Evolutionary conservation across 495 filamentous ascomycete genomes (phyloP).

Genomic region (Penicillium longicatenatum): DNA sequence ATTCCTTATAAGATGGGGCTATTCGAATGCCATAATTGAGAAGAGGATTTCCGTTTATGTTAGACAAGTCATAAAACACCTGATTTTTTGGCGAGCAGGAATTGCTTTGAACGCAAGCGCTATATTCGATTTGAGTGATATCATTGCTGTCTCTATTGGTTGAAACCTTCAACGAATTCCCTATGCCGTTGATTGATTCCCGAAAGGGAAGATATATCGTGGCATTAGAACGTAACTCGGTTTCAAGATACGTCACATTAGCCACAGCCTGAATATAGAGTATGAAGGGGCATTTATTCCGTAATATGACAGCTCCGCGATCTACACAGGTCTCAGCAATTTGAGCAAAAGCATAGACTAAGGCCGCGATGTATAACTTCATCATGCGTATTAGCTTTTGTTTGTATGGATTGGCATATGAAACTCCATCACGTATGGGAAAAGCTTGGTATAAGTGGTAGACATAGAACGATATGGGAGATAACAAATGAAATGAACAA

Average conservation of each 20-base stretch:
- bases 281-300: neutral
- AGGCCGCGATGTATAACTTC: no score
- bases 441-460: no score
- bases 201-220: neutral
- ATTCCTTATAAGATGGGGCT: neutral
- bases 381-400: no score
- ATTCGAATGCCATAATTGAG: neutral
- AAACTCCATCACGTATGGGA: no score
- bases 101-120: neutral
- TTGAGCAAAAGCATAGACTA: no score
- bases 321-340: no score
- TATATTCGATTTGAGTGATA: neutral
- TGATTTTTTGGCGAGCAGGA: neutral
- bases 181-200: neutral
- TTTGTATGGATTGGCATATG: no score
- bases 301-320: neutral
- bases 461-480: no score
- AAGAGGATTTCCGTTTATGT: neutral
- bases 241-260: neutral
- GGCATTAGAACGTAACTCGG: neutral
- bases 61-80: neutral
- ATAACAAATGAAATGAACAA: no score
- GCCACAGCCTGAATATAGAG: neutral
- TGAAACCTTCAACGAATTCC: neutral
- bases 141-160: neutral